Evolutionary conservation across 768 basidiomycete genomes (phyloP).

Genomic region (Collybiopsis luxurians): DNA sequence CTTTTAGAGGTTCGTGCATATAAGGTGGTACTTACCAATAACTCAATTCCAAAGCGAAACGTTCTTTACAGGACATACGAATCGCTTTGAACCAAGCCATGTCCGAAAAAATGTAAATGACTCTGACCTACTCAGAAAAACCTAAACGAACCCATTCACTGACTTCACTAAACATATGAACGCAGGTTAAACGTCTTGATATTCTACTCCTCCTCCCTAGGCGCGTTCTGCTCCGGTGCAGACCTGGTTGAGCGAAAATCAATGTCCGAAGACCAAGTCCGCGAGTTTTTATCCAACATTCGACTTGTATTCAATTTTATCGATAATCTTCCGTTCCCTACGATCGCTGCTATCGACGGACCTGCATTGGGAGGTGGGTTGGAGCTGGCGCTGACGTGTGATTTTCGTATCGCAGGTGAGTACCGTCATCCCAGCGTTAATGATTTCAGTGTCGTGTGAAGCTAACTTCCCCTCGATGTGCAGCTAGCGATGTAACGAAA

Average conservation of each 20-base stretch:
- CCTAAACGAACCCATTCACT: background rate
- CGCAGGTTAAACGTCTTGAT: constrained; percentile 44
- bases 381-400: constrained; percentile 62
- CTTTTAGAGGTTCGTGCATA: background rate
- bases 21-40: background rate
- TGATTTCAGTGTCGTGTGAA: background rate
- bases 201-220: constrained; percentile 48
- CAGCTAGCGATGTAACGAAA: constrained; percentile 39
- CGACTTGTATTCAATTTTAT: constrained; percentile 22
- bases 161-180: no score
- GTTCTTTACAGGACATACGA: background rate
- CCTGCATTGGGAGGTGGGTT: constrained; percentile 67
- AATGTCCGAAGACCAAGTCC: constrained; percentile 52
- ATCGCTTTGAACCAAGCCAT: constrained; percentile 5
- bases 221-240: constrained; percentile 64
- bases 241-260: constrained; percentile 59
- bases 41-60: background rate
- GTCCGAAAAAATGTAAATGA: background rate
- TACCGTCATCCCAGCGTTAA: background rate
- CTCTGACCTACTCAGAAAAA: no score
- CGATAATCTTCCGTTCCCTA: constrained; percentile 55
- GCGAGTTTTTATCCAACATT: constrained; percentile 45
- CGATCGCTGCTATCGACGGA: constrained; percentile 69
- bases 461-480: background rate
- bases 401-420: constrained; percentile 61